These are phyloP conservation scores for Sporothrix pseudoabietina DNA, from an alignment of 2,329 filamentous ascomycete genomes.

Conservation along the genomic window DNA sequence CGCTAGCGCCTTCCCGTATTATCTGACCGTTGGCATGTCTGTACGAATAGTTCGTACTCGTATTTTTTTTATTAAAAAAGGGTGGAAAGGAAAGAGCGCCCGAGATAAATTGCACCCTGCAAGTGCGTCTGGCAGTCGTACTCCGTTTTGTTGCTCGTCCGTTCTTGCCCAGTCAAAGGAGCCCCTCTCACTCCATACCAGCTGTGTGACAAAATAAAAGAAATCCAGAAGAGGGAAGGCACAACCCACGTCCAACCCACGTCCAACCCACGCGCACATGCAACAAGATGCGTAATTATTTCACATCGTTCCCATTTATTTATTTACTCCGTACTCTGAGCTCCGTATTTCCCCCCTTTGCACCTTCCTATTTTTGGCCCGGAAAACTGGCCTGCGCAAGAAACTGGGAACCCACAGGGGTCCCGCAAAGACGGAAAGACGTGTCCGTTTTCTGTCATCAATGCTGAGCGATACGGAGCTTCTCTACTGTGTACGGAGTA, in stretches of 20 bases:
- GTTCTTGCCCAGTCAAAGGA: background rate
- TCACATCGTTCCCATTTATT: background rate
- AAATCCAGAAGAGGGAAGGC: conserved; percentile 6
- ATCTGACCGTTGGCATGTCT: conserved; percentile 11
- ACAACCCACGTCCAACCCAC: background rate
- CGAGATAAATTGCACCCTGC: conserved; percentile 7
- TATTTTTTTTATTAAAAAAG: background rate
- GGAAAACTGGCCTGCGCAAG: background rate
- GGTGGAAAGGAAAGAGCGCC: background rate
- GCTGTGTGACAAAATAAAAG: conserved; percentile 19
- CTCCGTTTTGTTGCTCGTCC: background rate
- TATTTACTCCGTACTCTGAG: background rate
- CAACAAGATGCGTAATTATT: conserved; percentile 4
- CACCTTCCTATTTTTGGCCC: conserved; percentile 21
- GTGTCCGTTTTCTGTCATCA: background rate
- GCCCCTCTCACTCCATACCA: background rate
- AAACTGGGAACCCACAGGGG: background rate
- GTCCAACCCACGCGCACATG: background rate
- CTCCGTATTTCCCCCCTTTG: background rate
- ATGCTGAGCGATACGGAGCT: conserved; percentile 10
- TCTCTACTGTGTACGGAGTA: background rate
- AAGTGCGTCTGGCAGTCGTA: background rate
- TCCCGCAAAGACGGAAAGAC: background rate
- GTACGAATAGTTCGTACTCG: background rate
- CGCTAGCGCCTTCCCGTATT: conserved; percentile 15